These are phyloP conservation scores for Quercus agrifolia DNA, from an alignment of 306 rosid genomes.

Conservation along the genomic window DNA sequence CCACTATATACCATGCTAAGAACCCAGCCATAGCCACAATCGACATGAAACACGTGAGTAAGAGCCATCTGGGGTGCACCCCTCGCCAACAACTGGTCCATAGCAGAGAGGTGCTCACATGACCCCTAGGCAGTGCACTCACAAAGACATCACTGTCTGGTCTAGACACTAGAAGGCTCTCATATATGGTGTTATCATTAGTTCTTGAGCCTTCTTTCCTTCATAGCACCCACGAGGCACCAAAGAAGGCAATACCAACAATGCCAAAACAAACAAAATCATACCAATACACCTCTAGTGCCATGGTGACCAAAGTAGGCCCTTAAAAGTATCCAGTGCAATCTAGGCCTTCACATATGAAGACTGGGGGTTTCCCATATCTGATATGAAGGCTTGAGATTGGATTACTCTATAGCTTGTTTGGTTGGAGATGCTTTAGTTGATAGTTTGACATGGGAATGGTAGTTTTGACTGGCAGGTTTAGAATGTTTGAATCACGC, in stretches of 20 bases:
- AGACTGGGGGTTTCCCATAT: not conserved
- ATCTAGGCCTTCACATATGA: not conserved
- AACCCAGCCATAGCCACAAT: conserved; percentile 35
- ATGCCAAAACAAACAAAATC: conserved; percentile 69
- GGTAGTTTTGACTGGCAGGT: conserved; percentile 57
- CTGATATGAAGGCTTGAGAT: not conserved
- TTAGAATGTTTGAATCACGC: not conserved
- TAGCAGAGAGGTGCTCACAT: conserved; percentile 36
- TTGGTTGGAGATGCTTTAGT: not conserved
- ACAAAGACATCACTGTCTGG: conserved; percentile 16
- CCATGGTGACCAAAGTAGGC: conserved; percentile 25
- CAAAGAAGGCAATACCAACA: conserved; percentile 32
- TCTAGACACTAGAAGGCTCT: conserved; percentile 42
- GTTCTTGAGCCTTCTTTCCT: conserved; percentile 33
- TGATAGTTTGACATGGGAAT: conserved; percentile 27
- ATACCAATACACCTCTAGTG: conserved; percentile 55
- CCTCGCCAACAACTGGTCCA: conserved; percentile 77
- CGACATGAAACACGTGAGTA: conserved; percentile 48
- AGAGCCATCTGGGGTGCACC: conserved; percentile 55
- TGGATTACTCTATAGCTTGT: not conserved
- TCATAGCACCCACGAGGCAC: conserved; percentile 55
- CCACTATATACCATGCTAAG: conserved; percentile 39
- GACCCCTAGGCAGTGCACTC: conserved; percentile 37
- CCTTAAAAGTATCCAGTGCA: not conserved
- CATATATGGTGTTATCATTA: conserved; percentile 31